These are phyloP conservation scores for Lupinus albus DNA, from an alignment of 306 rosid genomes.

Conservation along the genomic window DNA sequence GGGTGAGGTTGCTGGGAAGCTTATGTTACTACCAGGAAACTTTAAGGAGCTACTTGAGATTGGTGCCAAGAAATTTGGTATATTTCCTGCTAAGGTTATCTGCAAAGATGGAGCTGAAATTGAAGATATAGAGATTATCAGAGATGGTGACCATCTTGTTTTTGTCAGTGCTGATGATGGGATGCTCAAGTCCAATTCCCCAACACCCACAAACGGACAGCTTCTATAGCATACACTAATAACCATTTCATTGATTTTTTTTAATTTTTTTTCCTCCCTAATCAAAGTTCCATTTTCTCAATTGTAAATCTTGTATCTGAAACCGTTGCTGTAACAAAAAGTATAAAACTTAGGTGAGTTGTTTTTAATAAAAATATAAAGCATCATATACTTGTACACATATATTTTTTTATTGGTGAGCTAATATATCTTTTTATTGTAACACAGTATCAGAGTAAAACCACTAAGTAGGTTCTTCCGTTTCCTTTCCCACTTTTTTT, in stretches of 20 bases:
- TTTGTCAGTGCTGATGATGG: constrained; percentile 44
- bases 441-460: background rate
- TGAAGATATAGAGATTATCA: constrained; percentile 77
- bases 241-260: too few species aligned
- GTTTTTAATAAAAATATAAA: too few species aligned
- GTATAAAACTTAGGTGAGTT: background rate
- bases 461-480: too few species aligned
- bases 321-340: background rate
- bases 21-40: constrained; percentile 71
- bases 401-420: too few species aligned
- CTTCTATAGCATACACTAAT: background rate
- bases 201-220: constrained; percentile 7
- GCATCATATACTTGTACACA: too few species aligned
- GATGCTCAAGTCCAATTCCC: constrained; percentile 21
- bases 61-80: constrained; percentile 69
- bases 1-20: constrained; percentile 61
- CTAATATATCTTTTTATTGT: too few species aligned
- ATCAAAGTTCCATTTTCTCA: background rate
- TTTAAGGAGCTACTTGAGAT: constrained; percentile 69
- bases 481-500: too few species aligned
- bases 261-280: background rate
- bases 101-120: constrained; percentile 73
- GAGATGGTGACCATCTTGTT: constrained; percentile 82
- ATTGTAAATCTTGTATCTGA: constrained; percentile 22
- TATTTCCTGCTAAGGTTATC: constrained; percentile 49